Conservation (phyloP, 805 yeast species). For the Debaryomyces castellii region DNA sequence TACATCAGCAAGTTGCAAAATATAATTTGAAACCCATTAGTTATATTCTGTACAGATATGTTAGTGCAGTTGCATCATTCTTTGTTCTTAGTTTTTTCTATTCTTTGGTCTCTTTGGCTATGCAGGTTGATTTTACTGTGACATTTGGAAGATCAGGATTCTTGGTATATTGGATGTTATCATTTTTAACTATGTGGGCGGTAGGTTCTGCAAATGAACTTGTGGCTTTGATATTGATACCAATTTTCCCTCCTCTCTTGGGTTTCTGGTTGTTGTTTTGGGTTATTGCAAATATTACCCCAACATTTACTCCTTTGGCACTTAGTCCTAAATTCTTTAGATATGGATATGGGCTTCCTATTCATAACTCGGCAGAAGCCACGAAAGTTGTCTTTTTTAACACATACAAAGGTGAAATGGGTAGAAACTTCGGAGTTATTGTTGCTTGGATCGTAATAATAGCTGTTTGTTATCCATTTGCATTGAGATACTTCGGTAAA, state of each 20-base stretch:
- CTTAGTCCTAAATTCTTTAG: slow-evolving; percentile 30
- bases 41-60: slow-evolving; percentile 52
- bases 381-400: slow-evolving; percentile 59
- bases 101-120: slow-evolving; percentile 62
- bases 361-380: slow-evolving; percentile 63
- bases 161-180: slow-evolving; percentile 70
- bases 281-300: slow-evolving; percentile 67
- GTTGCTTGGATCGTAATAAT: slow-evolving; percentile 60
- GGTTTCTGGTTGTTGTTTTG: slow-evolving; percentile 74
- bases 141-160: slow-evolving; percentile 71
- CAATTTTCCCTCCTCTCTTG: slow-evolving; percentile 58
- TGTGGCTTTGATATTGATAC: slow-evolving; percentile 49
- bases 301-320: slow-evolving; percentile 52
- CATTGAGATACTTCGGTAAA: slow-evolving; percentile 41
- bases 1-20: slow-evolving; percentile 51
- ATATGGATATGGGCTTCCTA: slow-evolving; percentile 50
- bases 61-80: slow-evolving; percentile 51
- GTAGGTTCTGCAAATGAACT: slow-evolving; percentile 77
- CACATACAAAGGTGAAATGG: slow-evolving; percentile 56
- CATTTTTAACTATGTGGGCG: slow-evolving; percentile 68
- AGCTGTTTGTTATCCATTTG: slow-evolving; percentile 42
- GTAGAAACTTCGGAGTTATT: slow-evolving; percentile 59
- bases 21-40: slow-evolving; percentile 40
- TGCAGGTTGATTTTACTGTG: slow-evolving; percentile 57
- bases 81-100: slow-evolving; percentile 58